Base-by-base conservation (phyloP, 176 grass and related monocot species). In the Guadua angustifolia region DNA sequence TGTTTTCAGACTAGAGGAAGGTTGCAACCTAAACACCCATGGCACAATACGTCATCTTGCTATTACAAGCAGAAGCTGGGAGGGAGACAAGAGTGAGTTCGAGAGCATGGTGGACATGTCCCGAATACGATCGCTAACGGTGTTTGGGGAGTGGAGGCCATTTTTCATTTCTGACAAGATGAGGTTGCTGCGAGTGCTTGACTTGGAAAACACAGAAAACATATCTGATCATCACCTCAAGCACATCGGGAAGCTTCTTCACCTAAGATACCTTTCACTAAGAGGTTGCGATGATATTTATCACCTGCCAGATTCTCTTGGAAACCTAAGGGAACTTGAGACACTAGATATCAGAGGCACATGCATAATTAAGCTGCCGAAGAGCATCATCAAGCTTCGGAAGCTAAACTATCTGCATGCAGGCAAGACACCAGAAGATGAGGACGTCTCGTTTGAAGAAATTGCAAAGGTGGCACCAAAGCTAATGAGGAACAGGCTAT, bases 141-240 rank as follows among this genome's bases (percentile, higher is more conserved):
- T 73, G 0, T 89, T 89, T 29, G 82, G 62, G 0, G 7, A 78
- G n/a, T 42, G 57, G 33, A n/a, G 21, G 9, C 0, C 55, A 14
- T 74, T 47, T 52, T 35, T 59, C 17, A 35, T 39, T 40, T 91
- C 67, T 16, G 1, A 24, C 0, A 84, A 51, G 18, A 78, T 92
- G 86, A 79, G 15, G 3, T 7, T 88, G 16, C n/a, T 92, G 5
- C 60, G 86, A 11, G 82, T 92, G 8, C 29, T 92, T 0, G 86
- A 92, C 25, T 39, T 92, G 36, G 82, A 92, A 73, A 32, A 5
- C 0, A 58, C 53, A 1, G 0, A 0, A 1, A 22, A 43, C 7
- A 3, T 88, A 12, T 0, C 5, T 0, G 5, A 75, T 19, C 9
- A 18, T 21, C 29, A 86, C 39, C 63, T 92, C 0, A 16, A 44